Conservation (phyloP, 2,329 filamentous ascomycete species). For the Nemania sp. region DNA sequence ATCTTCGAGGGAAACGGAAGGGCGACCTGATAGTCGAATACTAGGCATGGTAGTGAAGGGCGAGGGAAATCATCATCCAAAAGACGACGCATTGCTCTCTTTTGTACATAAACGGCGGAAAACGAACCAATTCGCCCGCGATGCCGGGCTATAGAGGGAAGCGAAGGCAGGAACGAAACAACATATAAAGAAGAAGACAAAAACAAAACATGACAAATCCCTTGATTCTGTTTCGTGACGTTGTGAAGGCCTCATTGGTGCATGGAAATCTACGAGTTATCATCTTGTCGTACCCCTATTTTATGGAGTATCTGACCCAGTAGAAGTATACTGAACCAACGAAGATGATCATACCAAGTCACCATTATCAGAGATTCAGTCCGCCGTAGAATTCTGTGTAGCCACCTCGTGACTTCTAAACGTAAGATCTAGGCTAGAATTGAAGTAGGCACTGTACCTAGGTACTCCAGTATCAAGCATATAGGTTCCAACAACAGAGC, state of each 20-base stretch:
- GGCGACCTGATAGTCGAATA: slow-evolving; percentile 84
- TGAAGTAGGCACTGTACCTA: too few relatives aligned
- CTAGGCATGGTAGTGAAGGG: slow-evolving; percentile 45
- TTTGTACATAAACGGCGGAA: slow-evolving; percentile 18
- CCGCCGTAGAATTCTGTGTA: too few relatives aligned
- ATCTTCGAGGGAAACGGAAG: slow-evolving; percentile 83
- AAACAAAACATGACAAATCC: not conserved
- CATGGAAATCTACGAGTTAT: not conserved
- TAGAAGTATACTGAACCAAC: too few relatives aligned
- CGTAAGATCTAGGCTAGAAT: too few relatives aligned
- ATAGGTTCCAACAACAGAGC: too few relatives aligned
- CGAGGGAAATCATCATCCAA: not conserved
- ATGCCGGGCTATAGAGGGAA: not conserved
- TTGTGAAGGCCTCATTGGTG: not conserved
- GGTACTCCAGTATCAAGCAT: too few relatives aligned
- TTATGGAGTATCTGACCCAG: too few relatives aligned
- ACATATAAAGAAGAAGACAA: not conserved
- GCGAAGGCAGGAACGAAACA: too few relatives aligned
- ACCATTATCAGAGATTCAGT: too few relatives aligned
- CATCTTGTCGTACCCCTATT: too few relatives aligned
- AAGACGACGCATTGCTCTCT: not conserved
- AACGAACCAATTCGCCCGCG: not conserved
- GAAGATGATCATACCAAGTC: too few relatives aligned
- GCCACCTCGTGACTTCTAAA: too few relatives aligned
- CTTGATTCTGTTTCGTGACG: not conserved